Evolutionary conservation across 805 yeast genomes (phyloP), one percentile per base, ranked within the genome.

Genomic region (Crinitomyces ghanaensis): DNA sequence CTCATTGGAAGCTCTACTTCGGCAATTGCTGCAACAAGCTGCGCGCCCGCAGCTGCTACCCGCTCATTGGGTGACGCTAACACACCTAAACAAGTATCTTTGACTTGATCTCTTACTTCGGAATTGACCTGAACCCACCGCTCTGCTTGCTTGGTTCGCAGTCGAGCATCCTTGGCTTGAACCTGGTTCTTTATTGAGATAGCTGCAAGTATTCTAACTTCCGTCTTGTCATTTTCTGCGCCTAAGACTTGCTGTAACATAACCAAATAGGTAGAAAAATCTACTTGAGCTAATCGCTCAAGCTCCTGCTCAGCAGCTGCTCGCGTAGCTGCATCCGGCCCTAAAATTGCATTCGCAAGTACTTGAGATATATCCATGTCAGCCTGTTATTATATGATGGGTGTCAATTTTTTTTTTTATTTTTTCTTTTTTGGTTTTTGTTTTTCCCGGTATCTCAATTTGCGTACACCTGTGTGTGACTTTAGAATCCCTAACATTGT

Each of bases 11-110:
- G 66, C 56, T 91, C 98, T 37, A 88, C 82, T 42, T 78, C 88
- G n/a, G 96, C 98, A 48, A 91, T 82, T 7, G 96, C 93, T 21
- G 97, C 94, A 33, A 91, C 88, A 44, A 88, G 66, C 63, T 88
- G 96, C 16, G 98, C 95, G 17, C 88, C 78, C 19, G 94, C 70
- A 37, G 76, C 74, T 20, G 93, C 91, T 36, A 88, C 95, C 49
- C 83, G 71, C 43, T 72, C 80, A 47, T 74, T 72, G n/a, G 62
- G 53, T 12, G 81, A 66, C 36, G 77, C 54, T 36, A 91, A 69
- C 2, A 86, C 72, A 28, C 60, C 59, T 31, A 88, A 56, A 0
- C 84, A 68, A 5, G 43, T 39, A 5, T 67, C 64, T 61, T 83
- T 85, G 51, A 88, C 77, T 42, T 72, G 70, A 6, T 59, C 50